Conservation (phyloP, 768 basidiomycete species). For the Rhodotorula toruloides region DNA sequence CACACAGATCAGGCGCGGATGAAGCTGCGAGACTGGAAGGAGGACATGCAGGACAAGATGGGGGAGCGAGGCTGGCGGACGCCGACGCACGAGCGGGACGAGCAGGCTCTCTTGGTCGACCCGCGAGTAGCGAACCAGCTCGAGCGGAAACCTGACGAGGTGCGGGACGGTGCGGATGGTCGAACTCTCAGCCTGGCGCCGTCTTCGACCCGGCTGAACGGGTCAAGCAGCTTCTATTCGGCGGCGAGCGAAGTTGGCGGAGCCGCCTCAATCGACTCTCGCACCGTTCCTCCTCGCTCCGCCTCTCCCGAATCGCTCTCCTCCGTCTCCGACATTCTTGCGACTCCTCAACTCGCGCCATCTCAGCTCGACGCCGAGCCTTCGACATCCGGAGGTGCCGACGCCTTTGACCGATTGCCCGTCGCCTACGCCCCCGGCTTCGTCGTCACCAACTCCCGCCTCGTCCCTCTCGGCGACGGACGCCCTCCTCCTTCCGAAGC, state of each 20-base stretch:
- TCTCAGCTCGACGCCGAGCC: too few relatives aligned
- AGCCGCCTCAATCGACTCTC: not conserved
- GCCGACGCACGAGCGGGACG: not conserved
- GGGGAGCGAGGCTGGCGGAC: not conserved
- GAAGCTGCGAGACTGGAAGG: not conserved
- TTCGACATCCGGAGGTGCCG: too few relatives aligned
- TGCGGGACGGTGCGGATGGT: not conserved
- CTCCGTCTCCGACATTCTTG: not conserved
- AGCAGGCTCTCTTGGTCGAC: not conserved
- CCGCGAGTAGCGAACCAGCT: not conserved
- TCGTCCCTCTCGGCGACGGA: slow-evolving; percentile 5
- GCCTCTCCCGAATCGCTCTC: slow-evolving; percentile 7
- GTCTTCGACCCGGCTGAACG: not conserved
- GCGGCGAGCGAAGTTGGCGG: slow-evolving; percentile 5
- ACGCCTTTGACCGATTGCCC: slow-evolving; percentile 3
- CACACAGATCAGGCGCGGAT: not conserved
- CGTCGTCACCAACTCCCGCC: slow-evolving; percentile 17
- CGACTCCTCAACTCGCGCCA: not conserved
- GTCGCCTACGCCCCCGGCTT: slow-evolving; percentile 15
- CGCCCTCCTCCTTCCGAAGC: not conserved
- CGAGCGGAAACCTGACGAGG: not conserved
- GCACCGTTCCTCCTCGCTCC: not conserved
- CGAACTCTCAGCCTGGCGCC: not conserved
- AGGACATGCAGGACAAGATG: not conserved
- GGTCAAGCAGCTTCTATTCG: slow-evolving; percentile 14